Evolutionary conservation across 139 green algal species (phyloP).

Genomic region (Microglena sp.): DNA sequence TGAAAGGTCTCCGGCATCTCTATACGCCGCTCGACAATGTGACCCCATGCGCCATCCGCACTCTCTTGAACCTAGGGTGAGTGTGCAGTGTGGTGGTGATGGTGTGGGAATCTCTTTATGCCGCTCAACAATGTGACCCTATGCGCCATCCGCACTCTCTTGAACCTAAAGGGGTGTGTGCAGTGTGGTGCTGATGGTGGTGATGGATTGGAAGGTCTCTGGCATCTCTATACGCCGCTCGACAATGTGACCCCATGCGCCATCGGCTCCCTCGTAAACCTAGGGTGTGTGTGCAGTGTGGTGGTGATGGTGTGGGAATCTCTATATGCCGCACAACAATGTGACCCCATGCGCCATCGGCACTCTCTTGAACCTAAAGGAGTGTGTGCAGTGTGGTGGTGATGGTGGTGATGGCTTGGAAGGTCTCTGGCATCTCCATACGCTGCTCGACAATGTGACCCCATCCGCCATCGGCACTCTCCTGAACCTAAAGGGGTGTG

Average conservation of each 20-base stretch:
- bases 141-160: too few species aligned
- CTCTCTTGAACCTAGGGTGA: background rate
- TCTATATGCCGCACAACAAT: background rate
- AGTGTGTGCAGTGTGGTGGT: too few species aligned
- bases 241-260: slow-evolving; percentile 74
- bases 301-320: background rate
- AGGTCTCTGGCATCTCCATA: slow-evolving; percentile 74
- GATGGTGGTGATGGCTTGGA: slow-evolving; percentile 66
- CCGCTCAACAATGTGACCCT: background rate
- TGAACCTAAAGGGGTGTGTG: too few species aligned
- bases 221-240: slow-evolving; percentile 76
- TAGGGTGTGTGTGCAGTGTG: slow-evolving; percentile 5
- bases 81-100: background rate
- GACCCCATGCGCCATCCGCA: slow-evolving; percentile 40
- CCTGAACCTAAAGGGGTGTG: background rate
- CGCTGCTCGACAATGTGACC: slow-evolving; percentile 77
- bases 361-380: too few species aligned
- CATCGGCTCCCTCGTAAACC: slow-evolving; percentile 9
- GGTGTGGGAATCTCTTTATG: background rate
- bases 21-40: slow-evolving; percentile 74
- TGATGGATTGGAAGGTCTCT: slow-evolving; percentile 63
- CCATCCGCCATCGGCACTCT: slow-evolving; percentile 18
- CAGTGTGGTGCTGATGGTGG: too few species aligned
- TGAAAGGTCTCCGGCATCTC: slow-evolving; percentile 69
- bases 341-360: background rate